Evolutionary conservation across 2,329 filamentous ascomycete genomes (phyloP), one percentile per base, ranked within the genome.

Genomic region (Juglanconis sp.): DNA sequence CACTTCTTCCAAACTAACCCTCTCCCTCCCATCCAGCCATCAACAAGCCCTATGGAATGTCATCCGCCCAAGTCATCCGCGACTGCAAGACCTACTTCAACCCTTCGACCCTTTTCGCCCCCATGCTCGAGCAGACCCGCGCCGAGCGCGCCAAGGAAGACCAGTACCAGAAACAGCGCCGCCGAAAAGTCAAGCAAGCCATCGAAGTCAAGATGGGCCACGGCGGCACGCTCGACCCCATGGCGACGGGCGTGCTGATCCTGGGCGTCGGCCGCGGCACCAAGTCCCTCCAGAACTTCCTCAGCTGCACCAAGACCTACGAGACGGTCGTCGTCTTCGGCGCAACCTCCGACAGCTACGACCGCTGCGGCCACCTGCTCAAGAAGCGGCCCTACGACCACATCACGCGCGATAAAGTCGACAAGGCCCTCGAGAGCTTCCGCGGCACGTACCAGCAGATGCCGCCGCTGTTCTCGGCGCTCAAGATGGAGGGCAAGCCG

Each of bases 401-500:
- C 70, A 83, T 99, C 62, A 97, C 93, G 6, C 84, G 82, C 58
- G 87, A 90, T 55, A 80, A 82, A 68, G 90, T 98, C 0, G 90
- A 96, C 74, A 83, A 89, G 70, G 90, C 89, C 15, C 76, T 98
- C 60, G 81, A 79, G 5, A 77, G 81, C 63, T 97, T 96, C 73
- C 82, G 87, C 44, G 95, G 95, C 15, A 89, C 89, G 67, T 92
- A 92, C 68, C 87, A 90, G 78, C 95, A 99, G 78, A 87, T 91
- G 66, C 95, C 95, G 42, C 94, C 94, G 5, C 85, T 99, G 24
- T 99, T 93, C 75, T 96, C 92, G 35, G 95, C 95, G 9, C 80
- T 98, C 63, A 93, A 94, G 73, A 91, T 97, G 74, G 86, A 97
- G 66, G 95, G 95, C 2, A 97, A 97, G 79, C 90, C 91, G 38